Base-by-base conservation (phyloP, 805 yeast genomes). In the Candida anglica region DNA sequence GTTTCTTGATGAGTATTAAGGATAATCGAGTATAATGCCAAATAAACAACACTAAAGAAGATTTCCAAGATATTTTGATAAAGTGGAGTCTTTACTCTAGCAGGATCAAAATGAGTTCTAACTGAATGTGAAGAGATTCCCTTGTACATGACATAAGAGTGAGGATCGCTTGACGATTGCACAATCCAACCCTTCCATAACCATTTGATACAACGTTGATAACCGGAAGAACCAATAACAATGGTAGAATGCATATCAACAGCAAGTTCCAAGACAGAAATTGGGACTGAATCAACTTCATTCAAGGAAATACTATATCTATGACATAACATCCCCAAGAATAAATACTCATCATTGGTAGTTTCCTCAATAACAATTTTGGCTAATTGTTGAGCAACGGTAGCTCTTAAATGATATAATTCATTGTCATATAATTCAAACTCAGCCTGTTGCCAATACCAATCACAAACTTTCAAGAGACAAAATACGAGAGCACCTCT, bases 141-240 rank as follows among this genome's bases (percentile, higher is more conserved):
- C 40, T 69, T 73, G 54, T 81, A 86, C 36, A 80, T 50, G 17
- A 76, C 79, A 47, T 82, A 87, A 11, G 79, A 77, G 16, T 74
- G 70, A 5, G 93, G 86, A 50, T 86, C 86, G 10, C 54, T 56
- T 9, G 79, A 75, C 15, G 82, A 74, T 58, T 86, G 95, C 32
- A 84, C 71, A 41, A 87, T 84, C 95, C 95, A 86, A 19, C 96
- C 96, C 37, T 89, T 66, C 96, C 96, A 87, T 31, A 87, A 58
- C 95, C 95, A 87, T 44, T 81, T 78, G 48, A 86, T 72, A 60
- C 95, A 86, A 34, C 95, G 64, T 57, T 87, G 95, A 55, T 77
- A 87, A 0, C 95, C 96, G 6, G 81, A 64, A 0, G 94, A 77
- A 2, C 87, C 80, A 46, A 88, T 85, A 13, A 86, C 80, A 15